Evolutionary conservation across 2,329 filamentous ascomycete species (phyloP).

Genomic region (Orbilia javanica): DNA sequence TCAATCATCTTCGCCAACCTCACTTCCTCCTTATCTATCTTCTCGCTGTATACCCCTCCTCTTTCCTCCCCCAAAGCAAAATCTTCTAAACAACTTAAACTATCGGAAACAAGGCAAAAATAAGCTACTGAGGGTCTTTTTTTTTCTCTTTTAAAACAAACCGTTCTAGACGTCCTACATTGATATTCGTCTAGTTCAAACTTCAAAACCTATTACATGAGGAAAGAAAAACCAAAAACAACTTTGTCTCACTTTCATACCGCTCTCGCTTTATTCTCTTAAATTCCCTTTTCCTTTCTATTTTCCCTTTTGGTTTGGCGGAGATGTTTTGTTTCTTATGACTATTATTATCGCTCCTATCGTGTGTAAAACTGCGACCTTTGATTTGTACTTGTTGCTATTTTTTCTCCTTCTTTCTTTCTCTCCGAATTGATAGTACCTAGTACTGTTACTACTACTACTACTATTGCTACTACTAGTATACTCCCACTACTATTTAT

Average conservation of each 20-base stretch:
- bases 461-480: too few relatives aligned
- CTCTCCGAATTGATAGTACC: conserved; percentile 31
- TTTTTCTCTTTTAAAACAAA: neutral
- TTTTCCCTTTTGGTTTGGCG: conserved; percentile 21
- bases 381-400: neutral
- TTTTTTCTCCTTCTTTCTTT: conserved; percentile 1
- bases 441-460: too few relatives aligned
- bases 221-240: neutral
- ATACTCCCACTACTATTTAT: conserved; percentile 29
- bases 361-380: conserved; percentile 12
- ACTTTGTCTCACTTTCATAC: neutral
- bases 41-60: neutral
- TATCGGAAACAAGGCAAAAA: neutral
- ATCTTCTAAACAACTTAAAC: conserved; percentile 6
- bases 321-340: conserved; percentile 2
- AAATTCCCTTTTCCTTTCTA: neutral
- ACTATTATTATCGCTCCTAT: neutral
- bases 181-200: neutral
- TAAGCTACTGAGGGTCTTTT: neutral
- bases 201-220: neutral
- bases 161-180: neutral
- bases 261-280: neutral
- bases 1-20: neutral
- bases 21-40: neutral
- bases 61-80: neutral